Evolutionary conservation across 352 stramenopile genomes (phyloP), one percentile per base, ranked within the genome.

Genomic region (Phytopythium oedochilum): DNA sequence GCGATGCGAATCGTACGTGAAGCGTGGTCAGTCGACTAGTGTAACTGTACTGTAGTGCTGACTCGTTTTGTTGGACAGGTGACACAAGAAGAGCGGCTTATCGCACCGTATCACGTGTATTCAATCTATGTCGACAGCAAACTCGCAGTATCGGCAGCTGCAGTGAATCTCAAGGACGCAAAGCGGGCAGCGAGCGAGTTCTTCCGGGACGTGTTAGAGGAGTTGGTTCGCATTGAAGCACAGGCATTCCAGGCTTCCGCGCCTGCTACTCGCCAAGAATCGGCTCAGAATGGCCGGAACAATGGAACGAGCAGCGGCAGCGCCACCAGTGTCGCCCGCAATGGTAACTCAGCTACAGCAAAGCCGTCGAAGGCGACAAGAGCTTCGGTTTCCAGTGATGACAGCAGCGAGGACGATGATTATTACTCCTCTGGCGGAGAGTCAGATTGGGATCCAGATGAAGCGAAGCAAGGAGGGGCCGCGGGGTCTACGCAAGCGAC

Each of bases 181-280:
- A 91, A 90, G 55, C 71, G 83, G 14, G 80, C 81, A 22, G 78
- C 83, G 11, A 85, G 73, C 26, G 83, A 93, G 60, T 67, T 71
- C 31, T 92, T 86, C 58, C 78, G 78, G 5, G 75, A 90, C 40
- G 64, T 87, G 9, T 20, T 93, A 20, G 75, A 86, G 18, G 62
- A 42, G 8, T 68, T 91, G 17, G 53, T 15, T 49, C 22, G 3
- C 53, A 32, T 42, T 50, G 57, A 62, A 18, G 45, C 14, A 26
- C 22, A 32, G 22, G 0, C 25, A 28, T n/a, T 17, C 14, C 32
- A 18, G 17, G 5, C 15, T 29, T 28, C 39, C 4, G 39, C 20
- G 4, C 20, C 23, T 7, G 14, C 22, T 22, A 4, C 9, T 31
- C 25, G n/a, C 11, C 39, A 45, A 20, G n/a, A 17, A 5, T n/a